Percentiles rank a stretch among this genome's conserved stretches.
These are phyloP conservation scores for Bacterosira constricta DNA, from an alignment of 108 stramenopile species.

Conservation along the genomic window DNA sequence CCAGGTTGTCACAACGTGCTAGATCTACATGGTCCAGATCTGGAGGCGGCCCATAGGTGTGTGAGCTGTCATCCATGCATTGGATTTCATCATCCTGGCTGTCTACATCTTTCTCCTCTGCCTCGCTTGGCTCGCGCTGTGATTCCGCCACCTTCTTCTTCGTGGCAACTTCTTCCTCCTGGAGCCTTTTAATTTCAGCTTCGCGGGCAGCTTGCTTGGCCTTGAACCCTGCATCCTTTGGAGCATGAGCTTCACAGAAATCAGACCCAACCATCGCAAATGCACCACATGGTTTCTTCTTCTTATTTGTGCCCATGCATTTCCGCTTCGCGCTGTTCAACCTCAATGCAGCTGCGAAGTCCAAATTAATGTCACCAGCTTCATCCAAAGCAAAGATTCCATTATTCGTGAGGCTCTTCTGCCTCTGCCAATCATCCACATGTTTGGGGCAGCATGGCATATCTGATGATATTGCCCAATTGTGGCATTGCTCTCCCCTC, in stretches of 20 bases:
- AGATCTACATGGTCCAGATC: conserved; percentile 17
- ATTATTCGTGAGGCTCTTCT: not conserved
- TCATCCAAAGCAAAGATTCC: not conserved
- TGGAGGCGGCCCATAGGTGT: conserved; percentile 12
- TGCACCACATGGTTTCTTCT: conserved; percentile 20
- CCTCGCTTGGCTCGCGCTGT: not conserved
- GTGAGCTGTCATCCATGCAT: not conserved
- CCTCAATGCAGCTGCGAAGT: not conserved
- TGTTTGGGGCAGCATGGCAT: conserved; percentile 17
- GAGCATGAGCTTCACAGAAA: conserved; percentile 30
- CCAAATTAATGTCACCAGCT: not conserved
- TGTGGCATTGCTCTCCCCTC: not conserved
- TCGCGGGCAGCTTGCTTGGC: conserved; percentile 8
- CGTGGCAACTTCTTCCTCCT: not conserved
- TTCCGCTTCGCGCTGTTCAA: not conserved
- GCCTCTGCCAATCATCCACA: not conserved
- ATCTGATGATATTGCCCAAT: conserved; percentile 18
- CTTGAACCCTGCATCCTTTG: conserved; percentile 19
- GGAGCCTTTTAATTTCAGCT: not conserved
- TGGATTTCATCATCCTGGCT: not conserved
- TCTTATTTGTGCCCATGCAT: conserved; percentile 25
- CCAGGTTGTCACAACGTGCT: conserved; percentile 12
- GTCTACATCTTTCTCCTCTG: not conserved
- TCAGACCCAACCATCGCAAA: conserved; percentile 17
- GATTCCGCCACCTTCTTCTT: not conserved